phyloP scores from a whole-genome alignment of 495 filamentous ascomycete species.

The Venustampulla echinocandica region DNA sequence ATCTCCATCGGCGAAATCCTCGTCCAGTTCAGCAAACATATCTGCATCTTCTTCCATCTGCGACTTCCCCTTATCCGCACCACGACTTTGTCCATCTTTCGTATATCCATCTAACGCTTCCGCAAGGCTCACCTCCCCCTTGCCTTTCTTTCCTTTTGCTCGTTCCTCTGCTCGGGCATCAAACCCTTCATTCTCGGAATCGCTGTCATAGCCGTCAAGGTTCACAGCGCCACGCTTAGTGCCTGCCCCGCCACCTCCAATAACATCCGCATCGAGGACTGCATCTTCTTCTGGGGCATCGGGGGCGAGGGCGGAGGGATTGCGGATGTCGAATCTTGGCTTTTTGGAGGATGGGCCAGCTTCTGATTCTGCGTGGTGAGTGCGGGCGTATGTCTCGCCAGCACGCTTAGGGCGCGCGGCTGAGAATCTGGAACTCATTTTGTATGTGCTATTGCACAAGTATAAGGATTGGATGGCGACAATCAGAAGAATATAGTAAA shows the following conservation, averaged over 20 bases:
- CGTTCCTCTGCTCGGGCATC: conserved; percentile 56
- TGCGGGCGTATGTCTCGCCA: conserved; percentile 68
- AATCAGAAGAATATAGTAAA: too few relatives aligned
- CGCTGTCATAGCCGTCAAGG: conserved; percentile 91
- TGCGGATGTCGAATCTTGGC: conserved; percentile 89
- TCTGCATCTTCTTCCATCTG: conserved; percentile 62
- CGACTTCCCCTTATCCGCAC: conserved; percentile 29
- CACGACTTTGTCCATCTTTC: conserved; percentile 20
- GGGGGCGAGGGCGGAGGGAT: conserved; percentile 80
- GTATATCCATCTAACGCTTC: conserved; percentile 38
- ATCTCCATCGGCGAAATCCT: conserved; percentile 47
- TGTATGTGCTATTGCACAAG: conserved; percentile 3
- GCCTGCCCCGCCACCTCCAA: conserved; percentile 67
- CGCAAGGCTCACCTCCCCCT: conserved; percentile 32
- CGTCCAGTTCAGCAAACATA: conserved; percentile 80
- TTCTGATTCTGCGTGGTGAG: conserved; percentile 52
- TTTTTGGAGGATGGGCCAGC: conserved; percentile 58
- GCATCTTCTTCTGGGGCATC: conserved; percentile 68
- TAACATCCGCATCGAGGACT: conserved; percentile 83
- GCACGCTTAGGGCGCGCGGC: conserved; percentile 73
- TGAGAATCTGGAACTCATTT: conserved; percentile 54
- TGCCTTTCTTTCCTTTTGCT: conserved; percentile 40
- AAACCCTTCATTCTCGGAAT: conserved; percentile 89
- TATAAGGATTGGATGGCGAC: too few relatives aligned
- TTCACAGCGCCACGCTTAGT: conserved; percentile 89